Conservation (phyloP, 805 yeast species). For the Suhomyces faveliae region DNA sequence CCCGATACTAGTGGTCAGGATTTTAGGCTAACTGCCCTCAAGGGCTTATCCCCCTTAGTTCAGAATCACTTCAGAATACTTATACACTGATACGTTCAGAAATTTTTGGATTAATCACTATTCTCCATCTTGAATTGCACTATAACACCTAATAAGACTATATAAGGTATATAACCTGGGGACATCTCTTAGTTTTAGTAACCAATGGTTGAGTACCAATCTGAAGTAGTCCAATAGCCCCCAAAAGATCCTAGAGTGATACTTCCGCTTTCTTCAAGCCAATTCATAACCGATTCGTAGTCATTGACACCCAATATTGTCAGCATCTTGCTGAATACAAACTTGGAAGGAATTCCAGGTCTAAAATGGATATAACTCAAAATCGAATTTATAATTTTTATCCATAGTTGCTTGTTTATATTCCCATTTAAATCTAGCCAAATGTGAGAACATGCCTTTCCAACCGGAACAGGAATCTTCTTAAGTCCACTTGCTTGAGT, state of each 20-base stretch:
- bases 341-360: conserved; percentile 33
- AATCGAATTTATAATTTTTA: conserved; percentile 47
- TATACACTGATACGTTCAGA: background rate
- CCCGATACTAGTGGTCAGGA: too few relatives aligned
- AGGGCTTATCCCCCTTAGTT: too few relatives aligned
- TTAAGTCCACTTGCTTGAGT: conserved; percentile 1
- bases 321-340: conserved; percentile 25
- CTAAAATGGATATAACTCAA: conserved; percentile 32
- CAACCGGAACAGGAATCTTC: conserved; percentile 51
- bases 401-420: conserved; percentile 62
- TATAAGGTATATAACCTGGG: background rate
- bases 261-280: conserved; percentile 44
- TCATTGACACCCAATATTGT: conserved; percentile 31
- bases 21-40: too few relatives aligned
- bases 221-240: conserved; percentile 44
- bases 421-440: conserved; percentile 73
- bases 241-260: conserved; percentile 28
- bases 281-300: conserved; percentile 27
- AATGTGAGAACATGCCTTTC: conserved; percentile 59
- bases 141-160: background rate
- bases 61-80: too few relatives aligned
- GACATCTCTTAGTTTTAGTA: conserved; percentile 1
- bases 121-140: background rate
- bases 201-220: conserved; percentile 49
- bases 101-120: background rate